Evolutionary conservation across 1,284 basidiomycete genomes (phyloP).

Genomic region (Mycena citricolor): DNA sequence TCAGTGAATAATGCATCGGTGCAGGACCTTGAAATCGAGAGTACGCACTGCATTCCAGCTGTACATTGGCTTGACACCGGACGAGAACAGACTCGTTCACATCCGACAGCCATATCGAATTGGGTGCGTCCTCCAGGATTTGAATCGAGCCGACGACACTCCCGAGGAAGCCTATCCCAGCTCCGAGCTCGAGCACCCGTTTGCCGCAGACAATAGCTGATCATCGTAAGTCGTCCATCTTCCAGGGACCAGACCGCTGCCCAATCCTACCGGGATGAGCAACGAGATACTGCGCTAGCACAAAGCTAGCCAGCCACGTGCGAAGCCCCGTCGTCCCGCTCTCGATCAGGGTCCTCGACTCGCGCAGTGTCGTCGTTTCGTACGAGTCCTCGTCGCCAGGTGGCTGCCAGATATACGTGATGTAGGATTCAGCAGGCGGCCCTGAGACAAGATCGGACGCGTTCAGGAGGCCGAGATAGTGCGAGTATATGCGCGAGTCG

Average conservation of each 20-base stretch:
- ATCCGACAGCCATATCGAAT: slow-evolving; percentile 60
- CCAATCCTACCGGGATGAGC: slow-evolving; percentile 34
- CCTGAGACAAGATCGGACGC: slow-evolving; percentile 33
- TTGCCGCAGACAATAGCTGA: slow-evolving; percentile 50
- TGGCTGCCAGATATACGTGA: slow-evolving; percentile 24
- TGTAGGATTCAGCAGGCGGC: slow-evolving; percentile 21
- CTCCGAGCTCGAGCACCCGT: slow-evolving; percentile 68
- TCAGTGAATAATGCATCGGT: slow-evolving; percentile 1
- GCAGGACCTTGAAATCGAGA: not conserved
- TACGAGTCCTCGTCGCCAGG: slow-evolving; percentile 40
- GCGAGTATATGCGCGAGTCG: slow-evolving; percentile 60
- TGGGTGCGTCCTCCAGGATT: slow-evolving; percentile 19
- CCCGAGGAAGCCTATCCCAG: slow-evolving; percentile 72
- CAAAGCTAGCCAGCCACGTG: slow-evolving; percentile 73
- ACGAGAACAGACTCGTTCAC: slow-evolving; percentile 62
- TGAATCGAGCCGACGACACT: slow-evolving; percentile 59
- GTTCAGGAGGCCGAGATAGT: slow-evolving; percentile 50
- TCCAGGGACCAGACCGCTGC: slow-evolving; percentile 1
- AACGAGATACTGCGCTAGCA: slow-evolving; percentile 64
- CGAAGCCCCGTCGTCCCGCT: slow-evolving; percentile 73
- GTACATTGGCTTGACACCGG: slow-evolving; percentile 57
- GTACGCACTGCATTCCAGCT: slow-evolving; percentile 62
- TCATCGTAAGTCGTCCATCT: not conserved
- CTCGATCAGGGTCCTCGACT: slow-evolving; percentile 71
- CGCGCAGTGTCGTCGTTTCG: slow-evolving; percentile 57